Base-by-base conservation (phyloP, 2,329 filamentous ascomycete species). In the Thermoascus crustaceus region DNA sequence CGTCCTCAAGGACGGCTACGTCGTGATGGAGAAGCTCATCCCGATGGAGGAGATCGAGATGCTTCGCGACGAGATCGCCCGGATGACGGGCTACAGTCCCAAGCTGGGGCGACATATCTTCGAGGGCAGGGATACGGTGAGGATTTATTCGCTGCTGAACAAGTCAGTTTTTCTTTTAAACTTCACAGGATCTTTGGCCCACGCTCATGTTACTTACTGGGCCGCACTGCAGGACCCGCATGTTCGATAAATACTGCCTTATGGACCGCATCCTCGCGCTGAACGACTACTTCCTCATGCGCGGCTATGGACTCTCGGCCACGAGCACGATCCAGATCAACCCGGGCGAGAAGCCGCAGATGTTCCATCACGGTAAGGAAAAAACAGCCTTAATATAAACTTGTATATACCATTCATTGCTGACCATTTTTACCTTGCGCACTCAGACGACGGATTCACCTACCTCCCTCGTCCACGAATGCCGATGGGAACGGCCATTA, bases 231-330 rank as follows among this genome's bases (percentile, higher is more conserved):
- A 46, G 44, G 42, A 57, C 55, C 7, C 47, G 58, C 10, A 49
- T 48, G 3, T 64, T 65, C 44, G 56, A 63, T 43, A 58, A 56
- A 38, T 64, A 62, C 38, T 45, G 44, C 19, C 38, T 58, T 0
- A 48, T 63, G 4, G 52, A 53, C 6, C 45, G 51, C 13, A 54
- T 65, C 4, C 46, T 64, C 13, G 55, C 59, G 1, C 48, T 66
- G 27, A 65, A 65, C 36, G 54, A 63, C 18, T 55, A 57, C 38
- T 64, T 64, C 38, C 47, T 67, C n/a, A 60, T 60, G 32, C 46
- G 50, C 10, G 59, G 58, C 0, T 64, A 57, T 30, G 45, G 57
- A 13, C 33, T 64, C 11, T 57, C 50, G 25, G 50, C 54, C 5
- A 53, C 61, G 20, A 58, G 63, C 34, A 62, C 54, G 35, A 63